Conservation (phyloP, 139 green algal genomes). For the Limnomonas spitsbergensis region DNA sequence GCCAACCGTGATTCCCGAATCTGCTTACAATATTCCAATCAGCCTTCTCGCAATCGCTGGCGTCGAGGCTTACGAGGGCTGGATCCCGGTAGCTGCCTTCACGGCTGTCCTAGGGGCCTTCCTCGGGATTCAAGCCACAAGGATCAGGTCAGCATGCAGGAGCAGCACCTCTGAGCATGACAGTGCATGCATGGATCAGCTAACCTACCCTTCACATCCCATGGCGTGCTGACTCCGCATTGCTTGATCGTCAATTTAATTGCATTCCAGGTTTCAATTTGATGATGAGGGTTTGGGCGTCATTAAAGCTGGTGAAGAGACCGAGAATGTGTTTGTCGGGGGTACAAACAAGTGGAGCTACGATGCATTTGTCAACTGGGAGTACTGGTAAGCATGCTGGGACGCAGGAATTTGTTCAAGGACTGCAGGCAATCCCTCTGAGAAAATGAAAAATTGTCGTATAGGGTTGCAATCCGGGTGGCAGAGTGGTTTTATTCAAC, state of each 20-base stretch:
- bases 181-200: not conserved
- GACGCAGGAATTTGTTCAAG: no score
- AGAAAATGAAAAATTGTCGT: no score
- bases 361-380: constrained; percentile 82
- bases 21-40: constrained; percentile 36
- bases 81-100: constrained; percentile 31
- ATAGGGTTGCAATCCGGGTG: no score
- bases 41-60: constrained; percentile 39
- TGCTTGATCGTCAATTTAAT: no score
- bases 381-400: constrained; percentile 92
- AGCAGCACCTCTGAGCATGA: not conserved
- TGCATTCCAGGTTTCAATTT: constrained; percentile 69
- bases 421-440: no score
- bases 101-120: constrained; percentile 69
- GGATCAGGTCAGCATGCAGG: constrained; percentile 47
- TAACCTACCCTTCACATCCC: no score
- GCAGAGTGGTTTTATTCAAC: not conserved
- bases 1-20: constrained; percentile 25
- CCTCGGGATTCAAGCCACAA: constrained; percentile 66
- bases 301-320: constrained; percentile 42
- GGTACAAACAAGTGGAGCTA: constrained; percentile 82
- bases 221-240: no score
- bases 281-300: constrained; percentile 70
- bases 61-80: constrained; percentile 33
- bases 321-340: constrained; percentile 84